These are phyloP conservation scores for Cercophora newfieldiana DNA, from an alignment of 495 filamentous ascomycete genomes.

Conservation along the genomic window DNA sequence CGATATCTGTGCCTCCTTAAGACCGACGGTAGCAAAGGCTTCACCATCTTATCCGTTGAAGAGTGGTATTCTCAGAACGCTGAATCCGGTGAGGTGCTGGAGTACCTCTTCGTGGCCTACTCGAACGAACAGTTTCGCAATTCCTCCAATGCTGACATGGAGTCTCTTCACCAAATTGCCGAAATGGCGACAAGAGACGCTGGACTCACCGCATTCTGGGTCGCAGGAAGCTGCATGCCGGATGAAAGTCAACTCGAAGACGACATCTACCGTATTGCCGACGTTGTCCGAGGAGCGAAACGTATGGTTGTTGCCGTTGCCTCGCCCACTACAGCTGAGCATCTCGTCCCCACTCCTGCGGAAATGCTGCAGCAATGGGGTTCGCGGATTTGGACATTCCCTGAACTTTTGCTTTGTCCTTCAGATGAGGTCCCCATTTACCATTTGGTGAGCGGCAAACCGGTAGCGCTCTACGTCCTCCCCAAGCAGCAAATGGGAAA, in stretches of 20 bases:
- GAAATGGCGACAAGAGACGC: constrained; percentile 11
- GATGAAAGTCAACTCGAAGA: not conserved
- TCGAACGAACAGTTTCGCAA: constrained; percentile 18
- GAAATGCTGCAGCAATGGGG: not conserved
- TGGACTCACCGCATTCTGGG: constrained; percentile 15
- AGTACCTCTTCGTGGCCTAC: constrained; percentile 21
- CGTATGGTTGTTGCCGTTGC: constrained; percentile 13
- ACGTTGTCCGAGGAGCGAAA: constrained; percentile 19
- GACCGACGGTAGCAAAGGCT: not conserved
- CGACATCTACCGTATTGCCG: constrained; percentile 23
- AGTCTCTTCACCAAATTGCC: constrained; percentile 12
- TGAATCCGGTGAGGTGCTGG: not conserved
- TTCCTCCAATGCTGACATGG: constrained; percentile 2
- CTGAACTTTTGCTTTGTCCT: constrained; percentile 8
- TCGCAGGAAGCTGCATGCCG: not conserved
- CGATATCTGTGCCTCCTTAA: constrained; percentile 21
- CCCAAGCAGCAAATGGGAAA: constrained; percentile 18
- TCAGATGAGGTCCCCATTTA: not conserved
- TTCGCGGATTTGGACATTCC: not conserved
- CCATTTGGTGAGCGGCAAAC: not conserved
- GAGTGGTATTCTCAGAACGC: constrained; percentile 11
- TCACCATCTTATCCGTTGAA: not conserved
- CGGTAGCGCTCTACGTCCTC: not conserved
- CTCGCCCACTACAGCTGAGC: not conserved
- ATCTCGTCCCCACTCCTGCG: not conserved